phyloP scores from a whole-genome alignment of 306 rosid genomes.

The Lathyrus oleraceus region DNA sequence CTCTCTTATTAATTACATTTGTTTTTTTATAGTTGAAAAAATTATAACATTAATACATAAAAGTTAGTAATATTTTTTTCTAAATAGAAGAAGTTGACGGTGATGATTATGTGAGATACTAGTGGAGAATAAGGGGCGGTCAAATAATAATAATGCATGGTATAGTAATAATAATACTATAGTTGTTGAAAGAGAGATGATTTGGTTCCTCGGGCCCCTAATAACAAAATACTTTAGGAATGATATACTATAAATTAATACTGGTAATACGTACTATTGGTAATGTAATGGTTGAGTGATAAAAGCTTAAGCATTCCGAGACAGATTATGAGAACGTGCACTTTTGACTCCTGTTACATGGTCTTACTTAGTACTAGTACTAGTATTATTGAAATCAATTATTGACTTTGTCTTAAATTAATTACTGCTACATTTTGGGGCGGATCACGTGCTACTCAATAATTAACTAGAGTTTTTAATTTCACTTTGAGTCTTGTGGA shows the following conservation, averaged over 20 bases:
- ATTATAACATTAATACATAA: neutral
- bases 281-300: neutral
- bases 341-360: slow-evolving; percentile 19
- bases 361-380: too few species aligned
- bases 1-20: too few species aligned
- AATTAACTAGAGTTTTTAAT: slow-evolving; percentile 2
- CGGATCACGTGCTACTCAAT: slow-evolving; percentile 49
- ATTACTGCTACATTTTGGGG: slow-evolving; percentile 34
- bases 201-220: slow-evolving; percentile 82
- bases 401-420: slow-evolving; percentile 22
- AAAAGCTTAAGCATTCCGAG: neutral
- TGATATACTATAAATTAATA: neutral
- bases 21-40: too few species aligned
- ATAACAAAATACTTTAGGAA: slow-evolving; percentile 32
- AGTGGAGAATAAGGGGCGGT: slow-evolving; percentile 36
- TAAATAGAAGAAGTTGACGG: too few species aligned
- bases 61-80: too few species aligned
- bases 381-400: slow-evolving; percentile 36
- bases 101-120: neutral
- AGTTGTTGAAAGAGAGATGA: slow-evolving; percentile 38
- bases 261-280: neutral
- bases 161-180: slow-evolving; percentile 1
- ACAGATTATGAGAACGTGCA: slow-evolving; percentile 11
- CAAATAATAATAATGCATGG: slow-evolving; percentile 30
- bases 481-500: slow-evolving; percentile 28